Evolutionary conservation across 2,329 filamentous ascomycete genomes (phyloP).

Genomic region (Verticillium isaacii): DNA sequence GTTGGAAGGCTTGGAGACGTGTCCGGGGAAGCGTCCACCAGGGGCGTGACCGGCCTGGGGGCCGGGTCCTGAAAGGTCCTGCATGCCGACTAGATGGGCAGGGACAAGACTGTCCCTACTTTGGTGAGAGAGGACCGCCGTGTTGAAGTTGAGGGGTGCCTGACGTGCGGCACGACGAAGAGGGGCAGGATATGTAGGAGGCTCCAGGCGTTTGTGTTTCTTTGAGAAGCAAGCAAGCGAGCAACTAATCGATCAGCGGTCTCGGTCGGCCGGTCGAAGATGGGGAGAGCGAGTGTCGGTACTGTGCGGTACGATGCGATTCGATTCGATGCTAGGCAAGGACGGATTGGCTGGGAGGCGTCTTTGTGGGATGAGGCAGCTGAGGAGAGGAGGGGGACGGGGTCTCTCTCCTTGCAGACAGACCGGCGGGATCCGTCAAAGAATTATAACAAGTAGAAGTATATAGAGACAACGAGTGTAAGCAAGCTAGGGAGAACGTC

Average conservation of each 20-base stretch:
- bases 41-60: slow-evolving; percentile 48
- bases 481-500: slow-evolving; percentile 9
- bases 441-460: slow-evolving; percentile 12
- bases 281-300: slow-evolving; percentile 2
- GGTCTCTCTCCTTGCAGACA: slow-evolving; percentile 9
- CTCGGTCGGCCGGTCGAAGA: not conserved
- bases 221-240: slow-evolving; percentile 6
- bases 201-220: slow-evolving; percentile 3
- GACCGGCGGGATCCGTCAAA: slow-evolving; percentile 10
- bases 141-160: slow-evolving; percentile 64
- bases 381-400: not conserved
- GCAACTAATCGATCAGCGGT: slow-evolving; percentile 1
- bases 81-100: slow-evolving; percentile 86
- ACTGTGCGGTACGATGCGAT: not conserved
- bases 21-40: slow-evolving; percentile 59
- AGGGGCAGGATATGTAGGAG: slow-evolving; percentile 7
- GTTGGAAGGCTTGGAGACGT: slow-evolving; percentile 75
- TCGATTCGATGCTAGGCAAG: not conserved
- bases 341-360: not conserved
- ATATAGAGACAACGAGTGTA: slow-evolving; percentile 14
- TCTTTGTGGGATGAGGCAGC: slow-evolving; percentile 1
- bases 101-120: slow-evolving; percentile 82
- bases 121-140: slow-evolving; percentile 74
- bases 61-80: slow-evolving; percentile 69
- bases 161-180: slow-evolving; percentile 39